Evolutionary conservation across 148 eudicot genomes (phyloP).

Genomic region (Arbutus unedo): DNA sequence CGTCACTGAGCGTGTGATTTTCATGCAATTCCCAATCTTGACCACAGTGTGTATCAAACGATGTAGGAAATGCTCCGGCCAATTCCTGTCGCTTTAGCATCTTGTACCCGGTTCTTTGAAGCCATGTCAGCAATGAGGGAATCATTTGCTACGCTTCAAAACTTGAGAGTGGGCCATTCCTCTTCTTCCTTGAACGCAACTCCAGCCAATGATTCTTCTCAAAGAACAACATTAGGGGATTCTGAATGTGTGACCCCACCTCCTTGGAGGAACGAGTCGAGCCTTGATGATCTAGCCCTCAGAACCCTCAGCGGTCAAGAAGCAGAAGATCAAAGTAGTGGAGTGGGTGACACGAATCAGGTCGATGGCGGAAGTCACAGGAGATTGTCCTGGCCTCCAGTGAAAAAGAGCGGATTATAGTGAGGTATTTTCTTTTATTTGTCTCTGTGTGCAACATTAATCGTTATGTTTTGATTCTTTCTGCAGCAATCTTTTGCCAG

Average conservation of each 20-base stretch:
- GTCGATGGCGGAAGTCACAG: slow-evolving; percentile 33
- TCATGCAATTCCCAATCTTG: not conserved
- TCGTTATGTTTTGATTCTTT: not conserved
- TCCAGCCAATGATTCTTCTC: slow-evolving; percentile 40
- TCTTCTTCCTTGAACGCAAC: slow-evolving; percentile 42
- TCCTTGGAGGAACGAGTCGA: slow-evolving; percentile 65
- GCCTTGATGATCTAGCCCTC: slow-evolving; percentile 55
- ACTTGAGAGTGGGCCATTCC: slow-evolving; percentile 63
- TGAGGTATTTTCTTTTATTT: not conserved
- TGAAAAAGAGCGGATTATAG: slow-evolving; percentile 31
- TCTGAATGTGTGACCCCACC: slow-evolving; percentile 80
- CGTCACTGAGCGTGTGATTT: not conserved
- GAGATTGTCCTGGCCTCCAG: slow-evolving; percentile 71
- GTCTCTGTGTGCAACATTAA: not conserved
- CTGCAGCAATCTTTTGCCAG: not conserved
- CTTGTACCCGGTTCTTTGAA: slow-evolving; percentile 94
- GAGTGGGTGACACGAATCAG: slow-evolving; percentile 26
- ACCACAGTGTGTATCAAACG: not conserved
- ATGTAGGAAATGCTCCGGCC: slow-evolving; percentile 95
- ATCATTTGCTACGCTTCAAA: slow-evolving; percentile 85
- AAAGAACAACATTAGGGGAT: slow-evolving; percentile 33
- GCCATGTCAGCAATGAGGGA: slow-evolving; percentile 99
- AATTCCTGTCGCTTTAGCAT: slow-evolving; percentile 96
- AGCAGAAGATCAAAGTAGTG: slow-evolving; percentile 35
- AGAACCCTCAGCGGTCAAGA: slow-evolving; percentile 31